Percentiles rank a stretch among this genome's conserved stretches.
phyloP scores from a whole-genome alignment of 177 flowering plant genomes.

The Tripterygium wilfordii region DNA sequence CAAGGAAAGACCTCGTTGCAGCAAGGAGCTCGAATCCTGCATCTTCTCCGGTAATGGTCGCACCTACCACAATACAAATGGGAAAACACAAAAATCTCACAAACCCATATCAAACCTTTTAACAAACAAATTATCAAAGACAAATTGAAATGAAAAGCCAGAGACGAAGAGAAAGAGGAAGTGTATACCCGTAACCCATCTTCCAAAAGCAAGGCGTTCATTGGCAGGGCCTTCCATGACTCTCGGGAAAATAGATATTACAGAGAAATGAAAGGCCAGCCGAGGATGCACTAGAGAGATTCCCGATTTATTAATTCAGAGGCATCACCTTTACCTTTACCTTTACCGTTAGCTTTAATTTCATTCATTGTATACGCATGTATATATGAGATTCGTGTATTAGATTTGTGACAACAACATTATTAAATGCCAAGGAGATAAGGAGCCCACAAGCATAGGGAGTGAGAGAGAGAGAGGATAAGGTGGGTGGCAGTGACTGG shows the following conservation, averaged over 20 bases:
- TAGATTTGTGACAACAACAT: too few relatives aligned
- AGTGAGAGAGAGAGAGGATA: constrained; percentile 12
- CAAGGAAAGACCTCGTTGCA: constrained; percentile 81
- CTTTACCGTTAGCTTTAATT: too few relatives aligned
- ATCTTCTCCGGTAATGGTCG: constrained; percentile 84
- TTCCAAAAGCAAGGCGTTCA: constrained; percentile 71
- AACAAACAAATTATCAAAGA: not conserved
- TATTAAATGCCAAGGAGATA: too few relatives aligned
- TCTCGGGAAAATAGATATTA: not conserved
- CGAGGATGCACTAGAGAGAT: too few relatives aligned
- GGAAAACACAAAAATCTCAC: constrained; percentile 2
- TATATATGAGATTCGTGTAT: too few relatives aligned
- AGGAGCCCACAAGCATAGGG: too few relatives aligned
- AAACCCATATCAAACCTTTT: too few relatives aligned
- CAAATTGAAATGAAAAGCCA: not conserved
- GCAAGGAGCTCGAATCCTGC: constrained; percentile 90
- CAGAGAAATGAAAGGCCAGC: too few relatives aligned
- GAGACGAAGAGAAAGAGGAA: not conserved
- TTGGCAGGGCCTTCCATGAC: constrained; percentile 44
- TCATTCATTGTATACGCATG: too few relatives aligned
- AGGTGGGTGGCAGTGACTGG: constrained; percentile 2
- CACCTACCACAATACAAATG: constrained; percentile 34
- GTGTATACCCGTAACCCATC: constrained; percentile 74
- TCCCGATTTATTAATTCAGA: constrained; percentile 18
- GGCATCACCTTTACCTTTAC: too few relatives aligned